phyloP scores from a whole-genome alignment of 228 moss, liverwort and hornwort genomes.

The Sphagnum fallax region DNA sequence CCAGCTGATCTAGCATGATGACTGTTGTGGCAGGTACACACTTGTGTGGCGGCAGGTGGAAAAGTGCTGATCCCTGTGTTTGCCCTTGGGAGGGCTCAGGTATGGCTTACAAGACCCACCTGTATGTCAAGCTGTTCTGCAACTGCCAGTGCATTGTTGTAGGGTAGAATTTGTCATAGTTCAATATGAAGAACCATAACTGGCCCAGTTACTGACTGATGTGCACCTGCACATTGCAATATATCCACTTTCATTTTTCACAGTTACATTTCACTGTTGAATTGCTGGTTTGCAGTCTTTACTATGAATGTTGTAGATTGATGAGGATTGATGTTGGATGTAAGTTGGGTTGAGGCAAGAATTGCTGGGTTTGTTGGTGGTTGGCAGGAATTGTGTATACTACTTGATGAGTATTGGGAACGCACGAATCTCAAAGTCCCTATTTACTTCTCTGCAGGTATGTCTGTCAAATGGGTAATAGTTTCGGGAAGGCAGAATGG shows the following conservation, averaged over 20 bases:
- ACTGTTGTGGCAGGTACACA: slow-evolving; percentile 58
- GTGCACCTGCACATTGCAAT: too few relatives aligned
- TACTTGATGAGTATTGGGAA: slow-evolving; percentile 98
- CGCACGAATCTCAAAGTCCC: slow-evolving; percentile 85
- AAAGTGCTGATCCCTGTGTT: slow-evolving; percentile 98
- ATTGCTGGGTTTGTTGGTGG: background rate
- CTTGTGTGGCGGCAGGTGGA: slow-evolving; percentile 81
- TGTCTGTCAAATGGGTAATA: too few relatives aligned
- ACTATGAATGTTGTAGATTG: background rate
- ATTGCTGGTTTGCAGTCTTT: background rate
- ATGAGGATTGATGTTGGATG: too few relatives aligned
- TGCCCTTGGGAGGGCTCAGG: slow-evolving; percentile 97
- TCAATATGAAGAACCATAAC: too few relatives aligned
- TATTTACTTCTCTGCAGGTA: slow-evolving; percentile 93
- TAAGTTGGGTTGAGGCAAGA: too few relatives aligned
- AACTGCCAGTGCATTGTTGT: too few relatives aligned
- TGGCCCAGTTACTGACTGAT: too few relatives aligned
- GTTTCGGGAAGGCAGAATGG: too few relatives aligned
- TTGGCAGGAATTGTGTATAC: slow-evolving; percentile 83
- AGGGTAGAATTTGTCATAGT: too few relatives aligned
- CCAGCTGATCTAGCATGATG: too few relatives aligned
- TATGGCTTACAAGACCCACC: slow-evolving; percentile 6
- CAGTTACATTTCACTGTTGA: background rate
- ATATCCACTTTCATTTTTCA: background rate
- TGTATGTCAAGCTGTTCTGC: too few relatives aligned